Evolutionary conservation across 2,329 filamentous ascomycete genomes (phyloP).

Genomic region (Simplicillium aogashimaense): DNA sequence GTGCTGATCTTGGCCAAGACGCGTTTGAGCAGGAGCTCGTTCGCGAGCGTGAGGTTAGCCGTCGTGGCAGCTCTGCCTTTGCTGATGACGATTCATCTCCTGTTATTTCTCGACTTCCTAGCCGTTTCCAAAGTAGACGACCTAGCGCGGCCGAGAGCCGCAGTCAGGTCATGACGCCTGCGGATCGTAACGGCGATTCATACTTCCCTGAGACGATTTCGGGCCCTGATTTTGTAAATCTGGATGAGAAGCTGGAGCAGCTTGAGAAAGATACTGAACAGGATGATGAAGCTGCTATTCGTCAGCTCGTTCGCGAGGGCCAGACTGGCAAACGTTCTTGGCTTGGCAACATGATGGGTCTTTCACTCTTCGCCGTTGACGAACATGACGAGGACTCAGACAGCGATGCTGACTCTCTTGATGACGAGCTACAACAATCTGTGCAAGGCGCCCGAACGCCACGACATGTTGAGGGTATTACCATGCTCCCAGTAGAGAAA

Average conservation of each 20-base stretch:
- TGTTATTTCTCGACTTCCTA: constrained; percentile 36
- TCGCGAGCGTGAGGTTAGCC: constrained; percentile 39
- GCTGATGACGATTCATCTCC: constrained; percentile 25
- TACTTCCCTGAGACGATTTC: constrained; percentile 32
- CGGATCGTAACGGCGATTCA: constrained; percentile 31
- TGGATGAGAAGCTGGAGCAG: constrained; percentile 49
- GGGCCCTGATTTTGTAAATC: constrained; percentile 53
- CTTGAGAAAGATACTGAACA: constrained; percentile 39
- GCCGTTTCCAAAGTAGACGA: constrained; percentile 29
- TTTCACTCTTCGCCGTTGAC: constrained; percentile 52
- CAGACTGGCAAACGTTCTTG: constrained; percentile 44
- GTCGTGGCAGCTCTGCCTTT: constrained; percentile 32
- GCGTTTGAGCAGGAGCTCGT: constrained; percentile 40
- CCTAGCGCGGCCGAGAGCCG: constrained; percentile 20
- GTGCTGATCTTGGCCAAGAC: constrained; percentile 38
- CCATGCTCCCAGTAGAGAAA: constrained; percentile 29
- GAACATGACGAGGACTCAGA: constrained; percentile 46
- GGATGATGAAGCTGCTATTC: constrained; percentile 49
- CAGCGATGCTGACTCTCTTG: constrained; percentile 27
- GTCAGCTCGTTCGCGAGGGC: constrained; percentile 43
- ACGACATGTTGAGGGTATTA: constrained; percentile 29
- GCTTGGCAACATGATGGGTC: constrained; percentile 49
- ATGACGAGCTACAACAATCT: constrained; percentile 15
- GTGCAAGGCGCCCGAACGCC: constrained; percentile 22
- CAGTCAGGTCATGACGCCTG: constrained; percentile 33